These are phyloP conservation scores for Populus davidiana DNA, from an alignment of 345 rosid genomes.

Conservation along the genomic window DNA sequence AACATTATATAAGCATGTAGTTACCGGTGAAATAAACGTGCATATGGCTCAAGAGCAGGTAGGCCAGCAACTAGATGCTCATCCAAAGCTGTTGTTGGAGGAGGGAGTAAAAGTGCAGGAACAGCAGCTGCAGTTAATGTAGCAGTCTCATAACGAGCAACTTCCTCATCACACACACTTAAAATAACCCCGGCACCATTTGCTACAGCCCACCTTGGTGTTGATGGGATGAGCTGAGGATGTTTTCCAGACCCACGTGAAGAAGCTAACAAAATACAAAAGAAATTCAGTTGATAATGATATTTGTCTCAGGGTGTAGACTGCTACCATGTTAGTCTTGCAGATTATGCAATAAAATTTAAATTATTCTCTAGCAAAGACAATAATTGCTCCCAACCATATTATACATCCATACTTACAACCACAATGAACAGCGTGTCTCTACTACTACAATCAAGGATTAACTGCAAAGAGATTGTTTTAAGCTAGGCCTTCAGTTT, in stretches of 20 bases:
- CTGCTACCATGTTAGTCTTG: constrained; percentile 4
- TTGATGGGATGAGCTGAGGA: constrained; percentile 89
- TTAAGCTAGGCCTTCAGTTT: background rate
- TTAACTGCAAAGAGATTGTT: background rate
- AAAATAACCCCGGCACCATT: constrained; percentile 97
- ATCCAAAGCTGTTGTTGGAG: constrained; percentile 90
- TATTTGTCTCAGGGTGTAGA: constrained; percentile 11
- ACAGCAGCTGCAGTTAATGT: constrained; percentile 94
- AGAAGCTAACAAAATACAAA: constrained; percentile 56
- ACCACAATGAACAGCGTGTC: background rate
- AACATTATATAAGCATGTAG: background rate
- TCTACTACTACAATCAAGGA: background rate
- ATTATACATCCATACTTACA: background rate
- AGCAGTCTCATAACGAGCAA: constrained; percentile 90
- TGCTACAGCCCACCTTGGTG: constrained; percentile 99
- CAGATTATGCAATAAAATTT: constrained; percentile 1
- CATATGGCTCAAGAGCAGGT: constrained; percentile 97
- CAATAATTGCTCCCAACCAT: background rate
- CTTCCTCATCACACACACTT: constrained; percentile 98
- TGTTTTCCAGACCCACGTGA: constrained; percentile 96
- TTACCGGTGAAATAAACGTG: constrained; percentile 91
- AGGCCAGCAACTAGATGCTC: constrained; percentile 98
- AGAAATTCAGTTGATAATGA: background rate
- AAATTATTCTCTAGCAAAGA: background rate
- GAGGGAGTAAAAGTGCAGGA: constrained; percentile 96